phyloP scores from a whole-genome alignment of 805 yeast species.

The Candida nemodendra region DNA sequence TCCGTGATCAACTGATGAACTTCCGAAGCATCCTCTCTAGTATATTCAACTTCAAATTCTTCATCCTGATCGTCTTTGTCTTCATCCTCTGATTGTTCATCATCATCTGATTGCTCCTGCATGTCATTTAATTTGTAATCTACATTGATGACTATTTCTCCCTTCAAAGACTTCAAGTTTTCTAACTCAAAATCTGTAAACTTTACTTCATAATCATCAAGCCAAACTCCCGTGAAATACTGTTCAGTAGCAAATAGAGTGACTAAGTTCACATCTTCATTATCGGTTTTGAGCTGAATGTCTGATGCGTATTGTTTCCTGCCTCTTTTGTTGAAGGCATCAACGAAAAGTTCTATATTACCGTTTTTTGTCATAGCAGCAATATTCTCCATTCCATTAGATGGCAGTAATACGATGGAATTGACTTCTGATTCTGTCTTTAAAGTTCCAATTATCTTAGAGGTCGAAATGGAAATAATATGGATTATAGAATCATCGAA shows the following conservation, averaged over 20 bases:
- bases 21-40: constrained; percentile 25
- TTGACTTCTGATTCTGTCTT: constrained; percentile 34
- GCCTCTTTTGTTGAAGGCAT: constrained; percentile 18
- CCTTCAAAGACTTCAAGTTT: constrained; percentile 27
- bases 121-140: constrained; percentile 14
- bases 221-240: constrained; percentile 25
- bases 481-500: constrained; percentile 32
- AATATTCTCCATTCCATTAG: constrained; percentile 32
- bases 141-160: constrained; percentile 19
- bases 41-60: constrained; percentile 14
- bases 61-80: constrained; percentile 18
- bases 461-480: constrained; percentile 32
- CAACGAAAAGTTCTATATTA: constrained; percentile 25
- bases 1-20: constrained; percentile 23
- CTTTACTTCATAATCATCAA: constrained; percentile 25
- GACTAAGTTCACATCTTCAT: constrained; percentile 14
- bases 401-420: constrained; percentile 31
- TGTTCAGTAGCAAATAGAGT: constrained; percentile 7
- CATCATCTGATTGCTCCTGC: constrained; percentile 12
- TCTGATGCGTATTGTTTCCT: constrained; percentile 19
- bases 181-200: constrained; percentile 33
- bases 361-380: constrained; percentile 27
- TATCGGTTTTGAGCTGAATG: constrained; percentile 16
- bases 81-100: constrained; percentile 23
- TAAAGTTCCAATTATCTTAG: constrained; percentile 31